Evolutionary conservation across 192 early-diverging fungal species (phyloP).

Genomic region (Paraglomus occultum): DNA sequence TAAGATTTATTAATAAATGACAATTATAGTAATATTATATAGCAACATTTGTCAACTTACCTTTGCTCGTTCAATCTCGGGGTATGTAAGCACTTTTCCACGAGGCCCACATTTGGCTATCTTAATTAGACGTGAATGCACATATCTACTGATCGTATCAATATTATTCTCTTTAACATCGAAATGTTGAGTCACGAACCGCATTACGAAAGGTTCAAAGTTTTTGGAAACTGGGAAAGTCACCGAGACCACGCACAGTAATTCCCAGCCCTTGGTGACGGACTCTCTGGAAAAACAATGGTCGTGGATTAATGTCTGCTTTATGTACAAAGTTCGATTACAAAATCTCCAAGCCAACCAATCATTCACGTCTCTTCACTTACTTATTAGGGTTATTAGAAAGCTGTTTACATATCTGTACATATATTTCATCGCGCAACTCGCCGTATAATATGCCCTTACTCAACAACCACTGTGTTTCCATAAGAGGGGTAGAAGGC

Average conservation of each 20-base stretch:
- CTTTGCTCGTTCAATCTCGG: slow-evolving; percentile 67
- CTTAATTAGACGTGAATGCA: slow-evolving; percentile 56
- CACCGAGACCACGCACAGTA: slow-evolving; percentile 77
- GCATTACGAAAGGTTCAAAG: slow-evolving; percentile 78
- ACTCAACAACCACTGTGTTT: slow-evolving; percentile 77
- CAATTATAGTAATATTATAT: slow-evolving; percentile 1
- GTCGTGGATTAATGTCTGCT: not conserved
- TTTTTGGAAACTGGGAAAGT: slow-evolving; percentile 92
- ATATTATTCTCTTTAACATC: slow-evolving; percentile 48
- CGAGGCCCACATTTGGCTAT: slow-evolving; percentile 77
- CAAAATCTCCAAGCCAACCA: not conserved
- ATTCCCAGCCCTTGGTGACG: slow-evolving; percentile 80
- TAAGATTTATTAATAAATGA: not conserved
- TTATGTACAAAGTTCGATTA: not conserved
- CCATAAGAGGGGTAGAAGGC: slow-evolving; percentile 34
- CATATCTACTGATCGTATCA: slow-evolving; percentile 51
- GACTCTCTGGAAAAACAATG: slow-evolving; percentile 46
- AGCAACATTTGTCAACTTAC: slow-evolving; percentile 19
- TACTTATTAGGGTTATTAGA: slow-evolving; percentile 71
- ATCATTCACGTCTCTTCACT: not conserved
- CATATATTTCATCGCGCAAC: slow-evolving; percentile 92
- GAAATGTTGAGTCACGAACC: slow-evolving; percentile 70
- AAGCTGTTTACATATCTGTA: slow-evolving; percentile 90
- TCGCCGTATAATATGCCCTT: slow-evolving; percentile 70
- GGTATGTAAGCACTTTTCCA: slow-evolving; percentile 68